Evolutionary conservation across 2,329 filamentous ascomycete species (phyloP), one percentile per base, ranked within the genome.

Genomic region (Colletotrichum paranaense): DNA sequence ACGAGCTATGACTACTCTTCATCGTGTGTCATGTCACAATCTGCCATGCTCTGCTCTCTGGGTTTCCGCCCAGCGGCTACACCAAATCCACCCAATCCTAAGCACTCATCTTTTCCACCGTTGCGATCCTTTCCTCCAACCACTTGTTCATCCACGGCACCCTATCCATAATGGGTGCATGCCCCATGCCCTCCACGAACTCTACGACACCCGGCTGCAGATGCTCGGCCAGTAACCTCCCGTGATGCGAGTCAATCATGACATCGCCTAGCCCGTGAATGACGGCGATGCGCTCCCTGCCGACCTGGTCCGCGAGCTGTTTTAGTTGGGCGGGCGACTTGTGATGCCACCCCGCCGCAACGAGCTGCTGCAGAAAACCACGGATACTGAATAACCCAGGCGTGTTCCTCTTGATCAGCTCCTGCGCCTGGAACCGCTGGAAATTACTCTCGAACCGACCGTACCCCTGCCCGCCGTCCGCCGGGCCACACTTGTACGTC

Each of bases 371-470:
- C 38, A 97, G 79, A 81, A 97, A 95, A 1, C 93, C 94, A 38
- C 85, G 86, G 59, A 86, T 87, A 4, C 89, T 90, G 80, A 95
- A 96, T 6, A 85, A 85, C 1, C 86, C 84, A 1, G 87, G 83
- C 71, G 93, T 87, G 19, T 86, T 83, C 22, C 93, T 88, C 85
- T 97, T 97, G 78, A 85, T 86, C 75, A 97, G 82, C 82, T 97
- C 94, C 76, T 92, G 91, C 0, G 95, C 95, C 30, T 93, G 92
- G 79, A 95, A 96, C 5, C 95, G 92, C 84, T 97, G 93, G 72
- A 91, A 95, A 79, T 96, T 97, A 65, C 87, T 94, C 5, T 88
- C 88, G 81, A 97, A 97, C 9, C 81, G 82, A 49, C 85, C 77
- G 69, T 91, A 91, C 0, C 30, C 62, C 66, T 77, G 74, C 2